phyloP scores from a whole-genome alignment of 768 basidiomycete species.

The Boletus huronensis region DNA sequence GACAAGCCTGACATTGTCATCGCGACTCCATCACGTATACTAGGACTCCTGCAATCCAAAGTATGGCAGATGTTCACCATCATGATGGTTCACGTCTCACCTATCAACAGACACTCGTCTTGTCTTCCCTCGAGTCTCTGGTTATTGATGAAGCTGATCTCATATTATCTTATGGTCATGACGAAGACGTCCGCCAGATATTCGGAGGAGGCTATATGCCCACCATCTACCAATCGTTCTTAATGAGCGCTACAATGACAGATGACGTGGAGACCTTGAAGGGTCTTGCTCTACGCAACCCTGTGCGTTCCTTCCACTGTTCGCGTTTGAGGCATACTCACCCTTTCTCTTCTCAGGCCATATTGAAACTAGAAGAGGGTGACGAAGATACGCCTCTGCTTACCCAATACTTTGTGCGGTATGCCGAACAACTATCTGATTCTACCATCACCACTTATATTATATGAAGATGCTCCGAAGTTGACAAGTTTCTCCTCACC shows the following conservation, averaged over 20 bases:
- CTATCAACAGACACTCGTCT: conserved; percentile 52
- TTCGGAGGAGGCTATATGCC: conserved; percentile 70
- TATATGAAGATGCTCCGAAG: conserved; percentile 71
- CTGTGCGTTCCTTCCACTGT: conserved; percentile 48
- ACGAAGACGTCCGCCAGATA: conserved; percentile 78
- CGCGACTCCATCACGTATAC: conserved; percentile 70
- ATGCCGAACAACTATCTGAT: conserved; percentile 15
- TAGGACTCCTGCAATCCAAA: conserved; percentile 69
- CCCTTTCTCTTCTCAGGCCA: conserved; percentile 49
- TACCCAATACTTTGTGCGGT: conserved; percentile 84
- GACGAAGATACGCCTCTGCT: conserved; percentile 79
- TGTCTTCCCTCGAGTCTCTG: conserved; percentile 72
- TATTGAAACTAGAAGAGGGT: conserved; percentile 83
- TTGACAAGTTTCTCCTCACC: conserved; percentile 93
- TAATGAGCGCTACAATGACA: conserved; percentile 98
- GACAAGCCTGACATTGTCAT: conserved; percentile 80
- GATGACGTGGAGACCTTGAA: conserved; percentile 92
- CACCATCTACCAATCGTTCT: conserved; percentile 83
- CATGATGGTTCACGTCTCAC: neutral
- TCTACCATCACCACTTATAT: neutral
- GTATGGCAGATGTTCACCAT: conserved; percentile 32
- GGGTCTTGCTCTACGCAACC: conserved; percentile 80
- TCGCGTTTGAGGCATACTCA: neutral
- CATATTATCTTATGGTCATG: conserved; percentile 94
- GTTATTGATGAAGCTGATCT: conserved; percentile 98